These are phyloP conservation scores for Hyphodiscus sp. DNA, from an alignment of 2,329 filamentous ascomycete genomes.

Conservation along the genomic window DNA sequence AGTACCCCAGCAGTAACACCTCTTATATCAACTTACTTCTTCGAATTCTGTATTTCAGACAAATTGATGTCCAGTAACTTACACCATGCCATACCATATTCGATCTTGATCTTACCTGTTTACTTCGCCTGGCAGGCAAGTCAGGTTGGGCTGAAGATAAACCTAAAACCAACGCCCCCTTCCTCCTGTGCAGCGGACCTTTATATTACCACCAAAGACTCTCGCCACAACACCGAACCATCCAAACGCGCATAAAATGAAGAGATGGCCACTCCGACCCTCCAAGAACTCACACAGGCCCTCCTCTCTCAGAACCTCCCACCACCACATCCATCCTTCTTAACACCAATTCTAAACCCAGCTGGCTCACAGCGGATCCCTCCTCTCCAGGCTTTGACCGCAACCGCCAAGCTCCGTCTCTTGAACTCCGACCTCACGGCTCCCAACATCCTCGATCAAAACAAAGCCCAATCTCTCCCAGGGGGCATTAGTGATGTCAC, in stretches of 20 bases:
- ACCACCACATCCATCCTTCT: constrained; percentile 16
- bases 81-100: no score
- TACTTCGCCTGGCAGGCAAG: no score
- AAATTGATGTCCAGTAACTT: no score
- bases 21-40: neutral
- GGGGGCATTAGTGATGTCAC: constrained; percentile 45
- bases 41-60: neutral
- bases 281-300: constrained; percentile 14
- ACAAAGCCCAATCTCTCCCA: constrained; percentile 47
- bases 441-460: constrained; percentile 43
- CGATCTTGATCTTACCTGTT: no score
- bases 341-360: constrained; percentile 18
- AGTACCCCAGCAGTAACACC: neutral
- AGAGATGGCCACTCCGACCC: constrained; percentile 11
- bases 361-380: constrained; percentile 7
- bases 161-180: no score
- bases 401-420: constrained; percentile 75
- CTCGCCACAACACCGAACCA: neutral
- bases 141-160: no score
- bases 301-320: constrained; percentile 18
- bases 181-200: no score
- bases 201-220: neutral
- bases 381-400: constrained; percentile 46
- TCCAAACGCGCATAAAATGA: neutral
- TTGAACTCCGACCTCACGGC: constrained; percentile 70